Evolutionary conservation across 306 rosid genomes (phyloP).

Genomic region (Fragaria nilgerrensis): DNA sequence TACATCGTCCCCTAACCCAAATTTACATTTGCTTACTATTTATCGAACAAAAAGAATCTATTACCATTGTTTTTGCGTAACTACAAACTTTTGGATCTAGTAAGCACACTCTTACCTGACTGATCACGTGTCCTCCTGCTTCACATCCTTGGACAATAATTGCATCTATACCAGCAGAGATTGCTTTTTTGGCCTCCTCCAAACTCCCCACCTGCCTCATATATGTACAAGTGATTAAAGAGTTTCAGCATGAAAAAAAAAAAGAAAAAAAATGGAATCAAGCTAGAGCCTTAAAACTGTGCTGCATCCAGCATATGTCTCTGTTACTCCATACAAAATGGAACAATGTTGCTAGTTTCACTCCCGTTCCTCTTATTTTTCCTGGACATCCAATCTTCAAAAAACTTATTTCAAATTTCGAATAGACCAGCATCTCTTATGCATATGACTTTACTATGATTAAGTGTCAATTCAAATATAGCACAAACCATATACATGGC

Average conservation of each 20-base stretch:
- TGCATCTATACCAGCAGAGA: constrained; percentile 70
- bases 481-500: background rate
- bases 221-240: constrained; percentile 16
- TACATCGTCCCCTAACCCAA: background rate
- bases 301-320: background rate
- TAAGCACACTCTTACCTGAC: constrained; percentile 54
- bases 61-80: background rate
- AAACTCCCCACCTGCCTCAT: constrained; percentile 57
- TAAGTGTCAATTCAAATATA: background rate
- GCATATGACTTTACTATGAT: background rate
- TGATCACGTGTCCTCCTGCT: constrained; percentile 93
- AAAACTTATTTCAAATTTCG: background rate
- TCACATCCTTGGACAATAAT: constrained; percentile 84
- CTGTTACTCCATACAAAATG: background rate
- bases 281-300: background rate
- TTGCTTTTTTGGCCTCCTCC: constrained; percentile 53
- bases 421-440: background rate
- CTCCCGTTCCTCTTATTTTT: background rate
- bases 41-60: background rate
- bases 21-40: background rate
- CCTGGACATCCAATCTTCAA: background rate
- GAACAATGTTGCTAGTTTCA: background rate
- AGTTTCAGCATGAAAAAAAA: background rate
- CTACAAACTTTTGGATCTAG: constrained; percentile 12
- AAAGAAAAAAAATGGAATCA: background rate